Conservation (phyloP, 2,329 filamentous ascomycete species). For the Xylaria sp. region DNA sequence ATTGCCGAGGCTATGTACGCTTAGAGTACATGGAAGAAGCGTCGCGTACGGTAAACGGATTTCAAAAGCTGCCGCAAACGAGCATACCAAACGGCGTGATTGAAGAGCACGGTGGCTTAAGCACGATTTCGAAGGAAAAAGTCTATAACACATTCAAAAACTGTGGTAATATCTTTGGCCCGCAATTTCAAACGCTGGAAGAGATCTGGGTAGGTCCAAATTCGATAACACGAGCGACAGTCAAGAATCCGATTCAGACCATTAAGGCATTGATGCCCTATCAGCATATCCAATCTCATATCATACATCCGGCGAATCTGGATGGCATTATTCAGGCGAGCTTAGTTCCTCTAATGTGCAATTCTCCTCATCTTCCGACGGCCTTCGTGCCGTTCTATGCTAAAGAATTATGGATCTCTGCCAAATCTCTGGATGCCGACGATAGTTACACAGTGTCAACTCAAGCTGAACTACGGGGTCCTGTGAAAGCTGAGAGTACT, state of each 20-base stretch:
- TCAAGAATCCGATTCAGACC: slow-evolving; percentile 27
- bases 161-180: slow-evolving; percentile 37
- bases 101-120: background rate
- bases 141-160: slow-evolving; percentile 29
- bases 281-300: slow-evolving; percentile 32
- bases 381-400: slow-evolving; percentile 35
- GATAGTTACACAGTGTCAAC: slow-evolving; percentile 28
- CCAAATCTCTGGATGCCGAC: slow-evolving; percentile 23
- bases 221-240: slow-evolving; percentile 13
- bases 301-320: slow-evolving; percentile 39
- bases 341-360: slow-evolving; percentile 29
- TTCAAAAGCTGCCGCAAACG: background rate
- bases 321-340: slow-evolving; percentile 38
- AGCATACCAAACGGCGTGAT: background rate
- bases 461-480: slow-evolving; percentile 25
- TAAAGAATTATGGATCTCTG: slow-evolving; percentile 33
- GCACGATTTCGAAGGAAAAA: slow-evolving; percentile 19
- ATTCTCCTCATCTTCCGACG: slow-evolving; percentile 3
- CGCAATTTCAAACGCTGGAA: slow-evolving; percentile 35
- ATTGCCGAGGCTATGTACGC: slow-evolving; percentile 36
- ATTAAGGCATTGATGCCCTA: slow-evolving; percentile 34
- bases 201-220: slow-evolving; percentile 26
- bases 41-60: background rate
- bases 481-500: slow-evolving; percentile 30
- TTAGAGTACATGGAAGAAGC: slow-evolving; percentile 28